A percentile compares a stretch with the other conserved stretches of the same genome.
These are phyloP conservation scores for Ophiocordyceps camponoti-floridani DNA, from an alignment of 2,329 filamentous ascomycete genomes.

Conservation along the genomic window DNA sequence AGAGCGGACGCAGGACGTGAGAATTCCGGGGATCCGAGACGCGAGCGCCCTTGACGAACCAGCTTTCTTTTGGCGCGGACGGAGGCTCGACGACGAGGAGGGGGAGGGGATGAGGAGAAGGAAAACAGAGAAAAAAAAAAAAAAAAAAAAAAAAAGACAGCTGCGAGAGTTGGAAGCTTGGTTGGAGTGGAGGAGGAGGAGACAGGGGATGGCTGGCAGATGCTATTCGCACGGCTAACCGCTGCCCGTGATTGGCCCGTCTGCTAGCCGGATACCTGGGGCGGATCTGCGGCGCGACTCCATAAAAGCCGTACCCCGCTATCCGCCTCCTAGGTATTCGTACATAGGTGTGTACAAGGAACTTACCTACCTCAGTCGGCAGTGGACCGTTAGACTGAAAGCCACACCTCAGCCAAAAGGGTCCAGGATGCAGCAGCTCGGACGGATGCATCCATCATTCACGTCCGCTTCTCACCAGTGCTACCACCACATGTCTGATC, in stretches of 20 bases:
- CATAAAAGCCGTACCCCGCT: slow-evolving; percentile 1
- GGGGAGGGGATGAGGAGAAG: not conserved
- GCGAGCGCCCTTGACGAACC: no score
- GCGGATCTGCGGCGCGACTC: not conserved
- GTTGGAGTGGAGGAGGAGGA: not conserved
- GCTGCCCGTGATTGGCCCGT: not conserved
- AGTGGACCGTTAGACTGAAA: no score
- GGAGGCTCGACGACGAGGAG: not conserved
- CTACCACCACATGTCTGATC: no score
- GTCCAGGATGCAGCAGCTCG: no score
- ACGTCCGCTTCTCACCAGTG: no score
- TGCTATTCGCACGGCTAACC: not conserved
- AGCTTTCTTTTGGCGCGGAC: no score
- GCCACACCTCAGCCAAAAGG: no score
- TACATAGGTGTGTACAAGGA: no score
- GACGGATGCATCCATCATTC: no score
- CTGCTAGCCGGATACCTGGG: slow-evolving; percentile 1
- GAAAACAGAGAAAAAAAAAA: not conserved
- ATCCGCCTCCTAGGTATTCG: not conserved
- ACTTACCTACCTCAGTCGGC: no score
- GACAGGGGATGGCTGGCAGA: no score
- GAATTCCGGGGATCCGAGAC: no score
- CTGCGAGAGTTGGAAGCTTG: not conserved
- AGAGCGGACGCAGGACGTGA: not conserved
- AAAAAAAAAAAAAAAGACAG: not conserved